phyloP scores from a whole-genome alignment of 2,329 filamentous ascomycete species.

The Sphaerulina populicola region DNA sequence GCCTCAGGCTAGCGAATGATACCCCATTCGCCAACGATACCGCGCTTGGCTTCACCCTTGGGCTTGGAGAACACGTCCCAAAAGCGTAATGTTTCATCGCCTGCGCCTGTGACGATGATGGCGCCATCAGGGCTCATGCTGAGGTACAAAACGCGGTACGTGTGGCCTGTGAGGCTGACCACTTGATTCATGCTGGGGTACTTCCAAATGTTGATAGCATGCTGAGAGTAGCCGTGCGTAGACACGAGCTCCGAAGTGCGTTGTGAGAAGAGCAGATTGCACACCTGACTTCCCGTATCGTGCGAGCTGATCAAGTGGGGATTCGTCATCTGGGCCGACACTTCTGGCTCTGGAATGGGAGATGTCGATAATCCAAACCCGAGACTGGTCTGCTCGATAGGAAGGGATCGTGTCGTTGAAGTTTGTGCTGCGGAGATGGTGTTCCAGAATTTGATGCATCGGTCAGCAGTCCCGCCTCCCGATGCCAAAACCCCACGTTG shows the following conservation, averaged over 20 bases:
- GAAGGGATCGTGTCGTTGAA: conserved; percentile 25
- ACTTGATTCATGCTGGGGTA: conserved; percentile 98
- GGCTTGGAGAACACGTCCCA: conserved; percentile 92
- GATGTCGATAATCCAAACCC: conserved; percentile 25
- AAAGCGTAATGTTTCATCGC: conserved; percentile 90
- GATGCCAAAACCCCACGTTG: conserved; percentile 90
- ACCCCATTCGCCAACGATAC: conserved; percentile 60
- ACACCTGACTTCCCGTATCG: conserved; percentile 97
- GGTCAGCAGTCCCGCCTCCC: conserved; percentile 88
- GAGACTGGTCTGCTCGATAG: conserved; percentile 22
- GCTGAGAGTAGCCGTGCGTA: conserved; percentile 94
- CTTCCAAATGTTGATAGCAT: conserved; percentile 99
- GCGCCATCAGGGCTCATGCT: conserved; percentile 96
- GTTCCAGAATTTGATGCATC: conserved; percentile 97
- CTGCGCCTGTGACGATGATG: conserved; percentile 88
- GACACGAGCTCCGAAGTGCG: conserved; percentile 97
- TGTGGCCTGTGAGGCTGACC: conserved; percentile 88
- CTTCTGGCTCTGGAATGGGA: conserved; percentile 23
- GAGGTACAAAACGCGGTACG: conserved; percentile 89
- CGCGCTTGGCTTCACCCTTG: conserved; percentile 52
- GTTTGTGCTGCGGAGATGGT: conserved; percentile 48
- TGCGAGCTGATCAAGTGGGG: conserved; percentile 61
- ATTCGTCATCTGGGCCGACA: conserved; percentile 37
- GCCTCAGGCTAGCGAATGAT: conserved; percentile 48
- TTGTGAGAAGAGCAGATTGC: conserved; percentile 93